Percentiles rank a stretch among this genome's conserved stretches.
Conservation (phyloP, 2,329 filamentous ascomycete genomes). For the Colletotrichum gigasporum region DNA sequence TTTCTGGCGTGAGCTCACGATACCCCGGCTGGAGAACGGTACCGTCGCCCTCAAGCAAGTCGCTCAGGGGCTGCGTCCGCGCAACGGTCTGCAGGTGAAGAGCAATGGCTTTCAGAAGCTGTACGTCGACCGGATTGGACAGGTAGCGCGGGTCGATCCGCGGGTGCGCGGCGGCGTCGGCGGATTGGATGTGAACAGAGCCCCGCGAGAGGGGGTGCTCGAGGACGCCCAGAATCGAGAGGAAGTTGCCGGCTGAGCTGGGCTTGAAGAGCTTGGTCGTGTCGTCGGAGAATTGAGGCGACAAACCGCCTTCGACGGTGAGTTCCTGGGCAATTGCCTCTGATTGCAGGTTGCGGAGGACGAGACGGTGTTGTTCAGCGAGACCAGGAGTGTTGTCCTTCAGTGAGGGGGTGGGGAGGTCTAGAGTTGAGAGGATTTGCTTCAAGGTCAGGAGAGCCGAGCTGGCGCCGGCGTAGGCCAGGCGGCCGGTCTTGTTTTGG, state of each 20-base stretch:
- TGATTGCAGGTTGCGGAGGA: slow-evolving; percentile 6
- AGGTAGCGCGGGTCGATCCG: slow-evolving; percentile 25
- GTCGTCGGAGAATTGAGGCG: slow-evolving; percentile 24
- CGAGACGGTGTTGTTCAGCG: slow-evolving; percentile 17
- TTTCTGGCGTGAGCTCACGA: slow-evolving; percentile 3
- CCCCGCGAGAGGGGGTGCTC: slow-evolving; percentile 28
- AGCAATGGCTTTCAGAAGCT: slow-evolving; percentile 10
- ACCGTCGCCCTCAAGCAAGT: slow-evolving; percentile 12
- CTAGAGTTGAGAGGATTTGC: slow-evolving; percentile 8
- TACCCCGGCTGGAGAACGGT: slow-evolving; percentile 21
- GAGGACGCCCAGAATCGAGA: slow-evolving; percentile 24
- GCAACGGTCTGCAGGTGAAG: slow-evolving; percentile 20
- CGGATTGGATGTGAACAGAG: slow-evolving; percentile 21
- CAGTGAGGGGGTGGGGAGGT: not conserved
- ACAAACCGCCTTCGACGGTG: slow-evolving; percentile 26
- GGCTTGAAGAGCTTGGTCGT: slow-evolving; percentile 24
- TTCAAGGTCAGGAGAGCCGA: slow-evolving; percentile 18
- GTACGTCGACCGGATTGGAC: slow-evolving; percentile 18
- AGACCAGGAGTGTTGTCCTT: not conserved
- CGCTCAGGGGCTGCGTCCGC: slow-evolving; percentile 15
- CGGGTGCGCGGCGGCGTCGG: slow-evolving; percentile 2
- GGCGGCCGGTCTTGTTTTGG: slow-evolving; percentile 15
- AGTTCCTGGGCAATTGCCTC: slow-evolving; percentile 18
- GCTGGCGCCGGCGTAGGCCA: slow-evolving; percentile 24
- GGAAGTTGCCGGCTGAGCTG: slow-evolving; percentile 1